phyloP scores from a whole-genome alignment of 108 stramenopile species.

The Pseudonitzschia multistriata region DNA sequence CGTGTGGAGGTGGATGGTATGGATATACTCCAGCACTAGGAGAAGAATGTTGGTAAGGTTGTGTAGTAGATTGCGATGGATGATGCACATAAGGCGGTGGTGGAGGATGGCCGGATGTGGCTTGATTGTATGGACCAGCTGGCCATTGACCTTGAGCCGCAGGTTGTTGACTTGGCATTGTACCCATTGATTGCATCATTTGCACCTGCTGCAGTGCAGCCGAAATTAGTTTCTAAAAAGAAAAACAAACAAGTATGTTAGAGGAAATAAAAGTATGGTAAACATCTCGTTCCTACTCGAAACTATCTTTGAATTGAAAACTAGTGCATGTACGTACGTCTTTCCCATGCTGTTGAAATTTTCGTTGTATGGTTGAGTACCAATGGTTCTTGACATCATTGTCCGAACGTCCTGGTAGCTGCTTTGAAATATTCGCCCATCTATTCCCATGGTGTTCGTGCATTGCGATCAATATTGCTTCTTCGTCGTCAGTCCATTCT shows the following conservation, averaged over 20 bases:
- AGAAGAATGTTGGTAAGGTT: slow-evolving; percentile 31
- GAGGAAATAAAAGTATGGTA: neutral
- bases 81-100: slow-evolving; percentile 28
- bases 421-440: slow-evolving; percentile 90
- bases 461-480: slow-evolving; percentile 81
- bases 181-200: slow-evolving; percentile 60
- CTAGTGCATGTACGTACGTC: slow-evolving; percentile 45
- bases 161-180: slow-evolving; percentile 47
- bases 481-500: slow-evolving; percentile 95
- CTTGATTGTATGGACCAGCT: slow-evolving; percentile 48
- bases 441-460: slow-evolving; percentile 85
- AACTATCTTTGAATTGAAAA: neutral
- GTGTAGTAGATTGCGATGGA: slow-evolving; percentile 27
- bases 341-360: slow-evolving; percentile 79
- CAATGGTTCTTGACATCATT: slow-evolving; percentile 97
- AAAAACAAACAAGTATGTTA: neutral
- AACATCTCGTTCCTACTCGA: neutral
- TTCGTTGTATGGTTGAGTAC: slow-evolving; percentile 84
- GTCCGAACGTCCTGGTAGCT: slow-evolving; percentile 95
- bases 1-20: slow-evolving; percentile 38
- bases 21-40: slow-evolving; percentile 27
- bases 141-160: slow-evolving; percentile 34
- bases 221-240: slow-evolving; percentile 60
- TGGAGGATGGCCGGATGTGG: slow-evolving; percentile 32
- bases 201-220: slow-evolving; percentile 76